A percentile compares a stretch with the other conserved stretches of the same genome.
phyloP scores from a whole-genome alignment of 2,329 filamentous ascomycete genomes.

The Claviceps digitariae region DNA sequence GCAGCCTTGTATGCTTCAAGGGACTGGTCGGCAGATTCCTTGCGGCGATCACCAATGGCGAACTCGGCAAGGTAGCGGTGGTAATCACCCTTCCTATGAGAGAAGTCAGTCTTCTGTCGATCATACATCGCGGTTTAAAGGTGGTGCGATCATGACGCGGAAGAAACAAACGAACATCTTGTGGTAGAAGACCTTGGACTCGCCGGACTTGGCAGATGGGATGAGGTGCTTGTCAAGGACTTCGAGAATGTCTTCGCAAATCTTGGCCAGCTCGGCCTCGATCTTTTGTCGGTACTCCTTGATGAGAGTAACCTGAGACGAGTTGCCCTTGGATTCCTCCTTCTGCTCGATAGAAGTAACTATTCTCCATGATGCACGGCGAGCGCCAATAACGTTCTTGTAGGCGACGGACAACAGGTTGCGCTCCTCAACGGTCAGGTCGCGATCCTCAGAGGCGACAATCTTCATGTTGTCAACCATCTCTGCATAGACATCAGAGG shows the following conservation, averaged over 20 bases:
- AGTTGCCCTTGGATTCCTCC: conserved; percentile 98
- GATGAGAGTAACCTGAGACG: conserved; percentile 78
- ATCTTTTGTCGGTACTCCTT: conserved; percentile 99
- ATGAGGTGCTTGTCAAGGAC: conserved; percentile 92
- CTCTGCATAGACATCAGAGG: conserved; percentile 40
- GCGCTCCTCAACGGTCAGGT: conserved; percentile 85
- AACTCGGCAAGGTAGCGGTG: conserved; percentile 98
- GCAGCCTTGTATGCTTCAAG: conserved; percentile 95
- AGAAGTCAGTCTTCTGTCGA: conserved; percentile 1
- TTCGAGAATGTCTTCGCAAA: conserved; percentile 94
- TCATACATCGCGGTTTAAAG: not conserved
- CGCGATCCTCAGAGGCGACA: conserved; percentile 75
- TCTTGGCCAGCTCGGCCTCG: conserved; percentile 89
- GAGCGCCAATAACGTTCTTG: conserved; percentile 97
- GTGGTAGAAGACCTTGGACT: conserved; percentile 99
- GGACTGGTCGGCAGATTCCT: conserved; percentile 84
- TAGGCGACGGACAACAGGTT: conserved; percentile 96
- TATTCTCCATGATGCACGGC: conserved; percentile 96
- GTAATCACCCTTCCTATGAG: conserved; percentile 90
- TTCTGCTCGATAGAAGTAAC: conserved; percentile 98
- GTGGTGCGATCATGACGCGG: not conserved
- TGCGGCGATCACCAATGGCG: conserved; percentile 85
- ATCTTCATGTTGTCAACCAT: conserved; percentile 99
- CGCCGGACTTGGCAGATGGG: conserved; percentile 82
- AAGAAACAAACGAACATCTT: conserved; percentile 59